phyloP scores from a whole-genome alignment of 176 grass and related monocot species.

The Neostapfia colusana region DNA sequence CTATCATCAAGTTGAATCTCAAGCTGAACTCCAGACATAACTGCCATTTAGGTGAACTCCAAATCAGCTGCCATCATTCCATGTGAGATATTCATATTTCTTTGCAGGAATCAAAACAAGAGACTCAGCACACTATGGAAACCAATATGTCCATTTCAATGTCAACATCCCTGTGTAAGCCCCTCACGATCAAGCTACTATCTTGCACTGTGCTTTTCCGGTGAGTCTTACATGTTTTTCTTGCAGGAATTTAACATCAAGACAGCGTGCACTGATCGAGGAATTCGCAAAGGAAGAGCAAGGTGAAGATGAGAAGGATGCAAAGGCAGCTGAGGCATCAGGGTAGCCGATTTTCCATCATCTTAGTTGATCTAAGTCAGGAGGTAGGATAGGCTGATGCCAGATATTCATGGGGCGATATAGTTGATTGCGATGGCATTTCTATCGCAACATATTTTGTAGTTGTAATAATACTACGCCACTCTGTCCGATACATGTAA shows the following conservation, averaged over 20 bases:
- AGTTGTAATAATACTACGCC: slow-evolving; percentile 39
- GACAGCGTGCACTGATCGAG: slow-evolving; percentile 61
- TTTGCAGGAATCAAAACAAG: slow-evolving; percentile 78
- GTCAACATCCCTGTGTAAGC: slow-evolving; percentile 82
- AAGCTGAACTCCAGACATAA: not conserved
- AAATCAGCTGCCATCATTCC: not conserved
- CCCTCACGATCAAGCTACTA: not conserved
- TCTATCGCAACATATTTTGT: slow-evolving; percentile 41
- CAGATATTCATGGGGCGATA: slow-evolving; percentile 40
- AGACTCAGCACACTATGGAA: slow-evolving; percentile 60
- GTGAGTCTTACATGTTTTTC: not conserved
- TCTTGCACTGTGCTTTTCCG: not conserved
- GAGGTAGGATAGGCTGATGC: slow-evolving; percentile 53
- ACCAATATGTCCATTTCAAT: slow-evolving; percentile 91
- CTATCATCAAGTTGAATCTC: not conserved
- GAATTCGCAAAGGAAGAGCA: slow-evolving; percentile 93
- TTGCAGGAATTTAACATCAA: slow-evolving; percentile 73
- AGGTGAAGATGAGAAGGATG: slow-evolving; percentile 64
- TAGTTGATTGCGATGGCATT: slow-evolving; percentile 43
- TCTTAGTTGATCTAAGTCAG: slow-evolving; percentile 3
- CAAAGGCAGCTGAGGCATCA: slow-evolving; percentile 67
- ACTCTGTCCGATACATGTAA: not conserved
- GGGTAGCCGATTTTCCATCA: slow-evolving; percentile 48
- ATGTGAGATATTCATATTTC: not conserved
- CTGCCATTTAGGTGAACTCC: not conserved